Base-by-base conservation (phyloP, 805 yeast genomes). In the Kuraishia capsulata region DNA sequence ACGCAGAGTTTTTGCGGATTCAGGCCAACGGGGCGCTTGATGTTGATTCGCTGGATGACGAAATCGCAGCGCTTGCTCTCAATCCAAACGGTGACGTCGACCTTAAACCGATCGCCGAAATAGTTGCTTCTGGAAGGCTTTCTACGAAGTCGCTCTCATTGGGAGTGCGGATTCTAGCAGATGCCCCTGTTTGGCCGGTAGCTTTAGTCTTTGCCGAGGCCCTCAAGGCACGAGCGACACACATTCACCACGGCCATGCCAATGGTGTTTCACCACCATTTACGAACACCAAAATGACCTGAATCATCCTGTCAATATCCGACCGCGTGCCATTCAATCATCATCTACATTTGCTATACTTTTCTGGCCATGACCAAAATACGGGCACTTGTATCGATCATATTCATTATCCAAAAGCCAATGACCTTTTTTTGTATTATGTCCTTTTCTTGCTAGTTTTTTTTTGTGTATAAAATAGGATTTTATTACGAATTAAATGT, bases 131-230 rank as follows among this genome's bases (percentile, higher is more conserved):
- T 36, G 73, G 75, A 11, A 64, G 71, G 52, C 62, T 75, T 38
- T 73, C 79, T 16, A 64, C 71, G 37, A 71, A 78, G 51, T 67
- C 79, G 17, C 57, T 83, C 30, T 78, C 80, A 40, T 57, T 83
- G 29, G 94, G 92, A 30, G 83, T 83, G 10, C 64, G 87, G 48
- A 79, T 83, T 23, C 63, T 83, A 37, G 87, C 88, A 3, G 92
- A 83, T 62, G 89, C 89, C 0, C 92, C 92, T 13, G 81, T 83
- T 20, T 83, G 94, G 94, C 92, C 92, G 0, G 70, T 82, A 37
- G 84, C 88, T 1, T 61, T 83, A 54, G 73, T 80, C 16, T 81
- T 82, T 62, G 90, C 90, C 0, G 90, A 82, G 52, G 88, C 87
- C 2, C 64, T 82, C 49, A 82, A 80, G 52, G 71, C 78, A 24